Conservation (phyloP, 2,329 filamentous ascomycete genomes). For the Calonectria crousiana region DNA sequence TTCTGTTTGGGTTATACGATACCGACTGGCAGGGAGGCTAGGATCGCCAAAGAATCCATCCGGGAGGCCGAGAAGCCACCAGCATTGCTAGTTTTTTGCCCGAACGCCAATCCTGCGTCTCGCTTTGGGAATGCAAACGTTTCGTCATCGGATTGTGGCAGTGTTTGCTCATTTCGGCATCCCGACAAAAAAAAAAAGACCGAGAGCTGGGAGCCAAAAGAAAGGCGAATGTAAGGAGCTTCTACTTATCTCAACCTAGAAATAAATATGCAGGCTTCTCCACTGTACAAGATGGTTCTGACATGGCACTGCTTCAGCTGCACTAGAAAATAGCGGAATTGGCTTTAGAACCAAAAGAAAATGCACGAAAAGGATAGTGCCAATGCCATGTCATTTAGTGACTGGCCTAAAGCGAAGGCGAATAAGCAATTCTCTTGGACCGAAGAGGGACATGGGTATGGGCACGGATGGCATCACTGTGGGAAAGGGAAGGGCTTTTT, state of each 20-base stretch:
- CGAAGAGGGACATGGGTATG: slow-evolving; percentile 33
- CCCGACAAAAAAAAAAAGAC: slow-evolving; percentile 2
- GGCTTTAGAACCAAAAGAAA: neutral
- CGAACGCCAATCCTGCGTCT: slow-evolving; percentile 17
- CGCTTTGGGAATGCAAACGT: slow-evolving; percentile 29
- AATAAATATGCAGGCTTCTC: neutral
- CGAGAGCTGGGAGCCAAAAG: slow-evolving; percentile 13
- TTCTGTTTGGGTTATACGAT: slow-evolving; percentile 20
- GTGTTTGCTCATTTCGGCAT: slow-evolving; percentile 32
- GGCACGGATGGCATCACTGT: slow-evolving; percentile 28
- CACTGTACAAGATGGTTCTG: slow-evolving; percentile 12
- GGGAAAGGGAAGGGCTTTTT: slow-evolving; percentile 26
- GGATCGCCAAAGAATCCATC: slow-evolving; percentile 19
- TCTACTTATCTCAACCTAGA: neutral
- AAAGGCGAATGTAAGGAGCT: slow-evolving; percentile 10
- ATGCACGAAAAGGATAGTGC: neutral
- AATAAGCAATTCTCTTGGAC: slow-evolving; percentile 23
- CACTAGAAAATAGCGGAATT: neutral
- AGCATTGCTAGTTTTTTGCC: neutral
- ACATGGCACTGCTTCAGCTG: slow-evolving; percentile 6
- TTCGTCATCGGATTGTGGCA: slow-evolving; percentile 30
- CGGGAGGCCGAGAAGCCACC: slow-evolving; percentile 7
- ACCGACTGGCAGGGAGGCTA: slow-evolving; percentile 25
- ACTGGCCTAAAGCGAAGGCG: neutral
- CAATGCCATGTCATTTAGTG: neutral